These are phyloP conservation scores for Neospora caninum DNA, from an alignment of 169 alveolate genomes.

Conservation along the genomic window DNA sequence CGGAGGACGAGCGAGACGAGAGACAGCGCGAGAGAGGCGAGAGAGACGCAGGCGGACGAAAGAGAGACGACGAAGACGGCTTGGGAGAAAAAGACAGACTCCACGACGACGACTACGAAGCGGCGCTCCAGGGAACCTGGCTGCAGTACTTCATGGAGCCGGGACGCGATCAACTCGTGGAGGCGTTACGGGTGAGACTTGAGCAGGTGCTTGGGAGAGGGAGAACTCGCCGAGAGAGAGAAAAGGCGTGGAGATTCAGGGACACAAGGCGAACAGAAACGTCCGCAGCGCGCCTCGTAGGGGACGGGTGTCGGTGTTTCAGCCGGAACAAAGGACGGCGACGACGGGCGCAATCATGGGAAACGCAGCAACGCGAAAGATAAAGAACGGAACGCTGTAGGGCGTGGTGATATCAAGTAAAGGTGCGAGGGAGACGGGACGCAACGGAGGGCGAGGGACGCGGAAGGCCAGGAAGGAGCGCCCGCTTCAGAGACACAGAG, in stretches of 20 bases:
- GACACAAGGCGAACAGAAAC: background rate
- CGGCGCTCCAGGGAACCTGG: slow-evolving; percentile 17
- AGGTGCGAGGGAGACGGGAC: no score
- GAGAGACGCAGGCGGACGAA: background rate
- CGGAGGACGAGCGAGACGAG: no score
- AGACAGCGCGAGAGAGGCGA: background rate
- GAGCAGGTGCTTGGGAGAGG: background rate
- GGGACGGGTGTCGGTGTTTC: background rate
- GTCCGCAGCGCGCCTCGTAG: background rate
- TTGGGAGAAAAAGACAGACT: background rate
- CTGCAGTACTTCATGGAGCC: slow-evolving; percentile 34
- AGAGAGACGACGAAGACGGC: background rate
- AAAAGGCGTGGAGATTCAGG: background rate
- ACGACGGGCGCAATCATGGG: no score
- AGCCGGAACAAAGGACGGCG: background rate
- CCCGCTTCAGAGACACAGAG: no score
- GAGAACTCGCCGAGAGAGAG: background rate
- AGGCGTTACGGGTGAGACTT: background rate
- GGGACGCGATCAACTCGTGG: background rate
- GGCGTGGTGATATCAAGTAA: no score
- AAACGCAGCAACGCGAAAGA: no score
- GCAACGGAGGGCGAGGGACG: no score
- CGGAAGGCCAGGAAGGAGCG: no score
- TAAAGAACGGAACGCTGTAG: no score
- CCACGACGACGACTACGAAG: slow-evolving; percentile 21